These are phyloP conservation scores for Salix purpurea DNA, from an alignment of 345 rosid species.

Conservation along the genomic window DNA sequence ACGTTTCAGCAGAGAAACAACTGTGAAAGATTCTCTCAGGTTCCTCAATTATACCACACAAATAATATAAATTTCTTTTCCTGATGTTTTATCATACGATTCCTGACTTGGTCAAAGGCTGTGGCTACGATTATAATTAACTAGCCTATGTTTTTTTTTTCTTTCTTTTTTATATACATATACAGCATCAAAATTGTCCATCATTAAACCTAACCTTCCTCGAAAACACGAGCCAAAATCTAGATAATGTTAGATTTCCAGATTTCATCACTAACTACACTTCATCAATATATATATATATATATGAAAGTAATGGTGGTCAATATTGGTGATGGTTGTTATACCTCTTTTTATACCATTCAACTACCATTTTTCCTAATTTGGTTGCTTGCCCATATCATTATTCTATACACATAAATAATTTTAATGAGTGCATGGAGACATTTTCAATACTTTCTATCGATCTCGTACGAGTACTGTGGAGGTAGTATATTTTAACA, in stretches of 20 bases:
- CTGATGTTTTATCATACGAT: background rate
- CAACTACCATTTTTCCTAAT: slow-evolving; percentile 44
- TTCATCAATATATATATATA: background rate
- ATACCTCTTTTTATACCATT: slow-evolving; percentile 28
- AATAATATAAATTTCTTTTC: background rate
- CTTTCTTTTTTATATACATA: background rate
- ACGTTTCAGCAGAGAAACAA: slow-evolving; percentile 2
- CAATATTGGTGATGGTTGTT: slow-evolving; percentile 29
- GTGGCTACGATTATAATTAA: background rate
- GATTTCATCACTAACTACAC: background rate
- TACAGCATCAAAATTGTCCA: background rate
- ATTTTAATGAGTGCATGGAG: background rate
- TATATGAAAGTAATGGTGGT: background rate
- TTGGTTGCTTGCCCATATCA: slow-evolving; percentile 39
- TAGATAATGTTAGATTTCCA: background rate
- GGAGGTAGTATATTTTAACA: background rate
- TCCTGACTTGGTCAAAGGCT: slow-evolving; percentile 34
- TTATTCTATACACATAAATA: slow-evolving; percentile 6
- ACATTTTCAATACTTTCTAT: too few relatives aligned
- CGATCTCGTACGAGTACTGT: too few relatives aligned
- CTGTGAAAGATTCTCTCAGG: slow-evolving; percentile 37
- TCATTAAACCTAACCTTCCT: background rate
- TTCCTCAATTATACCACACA: slow-evolving; percentile 27
- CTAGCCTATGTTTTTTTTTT: background rate
- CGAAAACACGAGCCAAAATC: background rate